A percentile compares a stretch with the other conserved stretches of the same genome.
phyloP scores from a whole-genome alignment of 805 yeast species.

The Hanseniaspora taiwanica region DNA sequence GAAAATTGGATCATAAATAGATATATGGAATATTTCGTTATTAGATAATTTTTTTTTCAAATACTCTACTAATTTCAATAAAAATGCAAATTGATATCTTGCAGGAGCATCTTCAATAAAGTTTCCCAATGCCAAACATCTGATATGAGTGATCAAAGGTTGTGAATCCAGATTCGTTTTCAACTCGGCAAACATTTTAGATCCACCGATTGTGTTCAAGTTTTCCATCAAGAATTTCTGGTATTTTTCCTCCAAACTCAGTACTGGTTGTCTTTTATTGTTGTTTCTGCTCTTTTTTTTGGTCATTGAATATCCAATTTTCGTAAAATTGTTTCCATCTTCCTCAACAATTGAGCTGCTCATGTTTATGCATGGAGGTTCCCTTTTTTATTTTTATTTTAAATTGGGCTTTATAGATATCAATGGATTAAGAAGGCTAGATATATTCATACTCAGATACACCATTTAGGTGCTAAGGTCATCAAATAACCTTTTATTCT shows the following conservation, averaged over 20 bases:
- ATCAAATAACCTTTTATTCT: no score
- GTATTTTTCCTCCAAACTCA: slow-evolving; percentile 1
- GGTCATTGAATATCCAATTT: no score
- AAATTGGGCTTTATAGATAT: no score
- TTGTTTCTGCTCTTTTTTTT: neutral
- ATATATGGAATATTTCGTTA: no score
- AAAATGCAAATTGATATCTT: slow-evolving; percentile 50
- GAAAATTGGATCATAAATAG: slow-evolving; percentile 58
- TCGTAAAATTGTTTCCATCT: no score
- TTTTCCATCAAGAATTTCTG: slow-evolving; percentile 5
- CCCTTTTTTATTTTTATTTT: no score
- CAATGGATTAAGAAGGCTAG: no score
- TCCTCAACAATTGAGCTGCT: no score
- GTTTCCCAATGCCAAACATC: slow-evolving; percentile 65
- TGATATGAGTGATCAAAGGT: slow-evolving; percentile 21
- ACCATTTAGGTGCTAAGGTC: no score
- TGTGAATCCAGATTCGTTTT: slow-evolving; percentile 8
- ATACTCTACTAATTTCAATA: slow-evolving; percentile 27
- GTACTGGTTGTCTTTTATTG: no score
- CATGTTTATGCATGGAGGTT: no score
- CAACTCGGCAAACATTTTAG: slow-evolving; percentile 20
- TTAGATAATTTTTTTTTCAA: neutral
- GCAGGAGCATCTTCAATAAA: slow-evolving; percentile 48
- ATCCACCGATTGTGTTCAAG: slow-evolving; percentile 5
- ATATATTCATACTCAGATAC: no score